Base-by-base conservation (phyloP, 352 stramenopile genomes). In the Elongisporangium prolatum region DNA sequence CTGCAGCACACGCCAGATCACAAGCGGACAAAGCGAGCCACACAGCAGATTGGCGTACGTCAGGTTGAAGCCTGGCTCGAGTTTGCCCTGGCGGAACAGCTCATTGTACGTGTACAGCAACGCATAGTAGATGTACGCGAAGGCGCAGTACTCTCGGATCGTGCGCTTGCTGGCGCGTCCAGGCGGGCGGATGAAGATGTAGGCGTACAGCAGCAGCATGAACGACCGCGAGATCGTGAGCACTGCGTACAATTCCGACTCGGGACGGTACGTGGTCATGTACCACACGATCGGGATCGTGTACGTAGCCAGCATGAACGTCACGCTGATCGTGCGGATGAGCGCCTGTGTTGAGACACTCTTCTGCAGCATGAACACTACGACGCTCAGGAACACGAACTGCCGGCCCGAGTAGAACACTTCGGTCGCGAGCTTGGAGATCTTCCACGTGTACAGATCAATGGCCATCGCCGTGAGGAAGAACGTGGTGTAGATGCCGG, bases 311-410 rank as follows among this genome's bases (percentile, higher is more conserved):
- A 85, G 40, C n/a, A 80, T 48, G 14, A 86, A 47, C 0, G 74
- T 78, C 56, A 85, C 67, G 14, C 75, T 18, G 28, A 81, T 28
- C 7, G 75, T 70, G 7, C 75, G 74, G 22, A 68, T 63, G 28
- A 88, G 65, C 14, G 78, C 74, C 10, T 71, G 69, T 4, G 63
- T 60, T 4, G 74, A 86, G 17, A 88, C 74, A 18, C 67, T 85
- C 60, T 75, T 85, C 52, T 88, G 74, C 8, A 85, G 64, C 63
- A 88, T 81, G 59, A 86, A 88, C n/a, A 88, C 64, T 16, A 77
- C 73, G 44, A 86, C 67, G 56, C 71, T 79, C 21, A 84, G 52
- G 58, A 86, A 82, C 50, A 84, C 70, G 56, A 88, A 85, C 56
- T 85, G 78, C 1, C 75, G 63, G n/a, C 75, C 75, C 2, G 74